These are phyloP conservation scores for Neurospora discreta DNA, from an alignment of 495 filamentous ascomycete species.

Conservation along the genomic window DNA sequence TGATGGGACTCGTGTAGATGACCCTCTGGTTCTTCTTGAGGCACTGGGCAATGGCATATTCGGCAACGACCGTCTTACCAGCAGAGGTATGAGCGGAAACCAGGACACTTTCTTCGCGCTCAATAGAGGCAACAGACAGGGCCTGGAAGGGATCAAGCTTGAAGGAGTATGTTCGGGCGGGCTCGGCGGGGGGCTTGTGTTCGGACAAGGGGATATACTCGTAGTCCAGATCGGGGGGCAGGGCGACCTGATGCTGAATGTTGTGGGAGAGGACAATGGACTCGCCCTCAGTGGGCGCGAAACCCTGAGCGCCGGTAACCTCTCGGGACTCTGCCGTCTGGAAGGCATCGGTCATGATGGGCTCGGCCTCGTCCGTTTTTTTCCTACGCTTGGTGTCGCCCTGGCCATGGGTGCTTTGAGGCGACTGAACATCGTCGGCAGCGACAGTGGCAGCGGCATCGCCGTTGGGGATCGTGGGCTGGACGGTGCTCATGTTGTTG, in stretches of 20 bases:
- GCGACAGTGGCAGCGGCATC: slow-evolving; percentile 10
- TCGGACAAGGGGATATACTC: slow-evolving; percentile 85
- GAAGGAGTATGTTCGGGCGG: slow-evolving; percentile 76
- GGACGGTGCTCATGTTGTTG: neutral
- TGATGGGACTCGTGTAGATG: slow-evolving; percentile 98
- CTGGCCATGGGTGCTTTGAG: slow-evolving; percentile 12
- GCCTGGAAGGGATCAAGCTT: slow-evolving; percentile 95
- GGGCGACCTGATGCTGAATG: slow-evolving; percentile 93
- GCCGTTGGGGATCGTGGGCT: slow-evolving; percentile 11
- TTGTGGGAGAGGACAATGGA: slow-evolving; percentile 85
- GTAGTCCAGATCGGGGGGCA: slow-evolving; percentile 73
- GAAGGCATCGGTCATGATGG: slow-evolving; percentile 86
- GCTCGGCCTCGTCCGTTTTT: slow-evolving; percentile 60
- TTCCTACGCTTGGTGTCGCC: slow-evolving; percentile 58
- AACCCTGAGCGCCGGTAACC: slow-evolving; percentile 69
- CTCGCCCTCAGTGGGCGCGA: slow-evolving; percentile 46
- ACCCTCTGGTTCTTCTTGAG: slow-evolving; percentile 94
- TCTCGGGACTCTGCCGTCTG: slow-evolving; percentile 92
- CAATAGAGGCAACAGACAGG: slow-evolving; percentile 82
- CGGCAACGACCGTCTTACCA: slow-evolving; percentile 94
- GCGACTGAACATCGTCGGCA: slow-evolving; percentile 4
- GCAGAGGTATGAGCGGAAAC: slow-evolving; percentile 97
- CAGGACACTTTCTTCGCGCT: slow-evolving; percentile 88
- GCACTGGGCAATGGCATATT: slow-evolving; percentile 97
- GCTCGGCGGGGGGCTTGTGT: slow-evolving; percentile 74